A percentile compares a stretch with the other conserved stretches of the same genome.
phyloP scores from a whole-genome alignment of 2,329 filamentous ascomycete genomes.

The Colletotrichum sp. region DNA sequence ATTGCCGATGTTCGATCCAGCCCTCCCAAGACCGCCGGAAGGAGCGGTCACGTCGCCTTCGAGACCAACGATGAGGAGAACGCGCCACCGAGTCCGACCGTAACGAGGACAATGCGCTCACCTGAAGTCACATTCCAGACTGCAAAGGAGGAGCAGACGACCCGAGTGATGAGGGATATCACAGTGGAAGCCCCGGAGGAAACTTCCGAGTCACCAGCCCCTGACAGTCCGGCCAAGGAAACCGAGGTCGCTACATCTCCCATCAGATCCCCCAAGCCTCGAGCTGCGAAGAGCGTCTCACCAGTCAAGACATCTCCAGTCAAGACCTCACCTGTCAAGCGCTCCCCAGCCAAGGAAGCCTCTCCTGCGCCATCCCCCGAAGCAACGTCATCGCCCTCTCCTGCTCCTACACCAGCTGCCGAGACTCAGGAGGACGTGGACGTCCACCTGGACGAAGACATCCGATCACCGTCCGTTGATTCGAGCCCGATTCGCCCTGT shows the following conservation, averaged over 20 bases:
- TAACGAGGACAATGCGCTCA: conserved; percentile 27
- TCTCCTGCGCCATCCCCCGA: conserved; percentile 18
- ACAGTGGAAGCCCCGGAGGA: conserved; percentile 17
- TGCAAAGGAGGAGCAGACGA: conserved; percentile 49
- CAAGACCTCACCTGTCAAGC: conserved; percentile 22
- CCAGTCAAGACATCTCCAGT: conserved; percentile 24
- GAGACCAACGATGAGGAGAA: conserved; percentile 9
- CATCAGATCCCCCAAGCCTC: conserved; percentile 21
- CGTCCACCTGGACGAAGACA: conserved; percentile 48
- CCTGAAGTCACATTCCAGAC: conserved; percentile 46
- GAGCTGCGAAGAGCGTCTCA: conserved; percentile 26
- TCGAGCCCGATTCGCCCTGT: conserved; percentile 79
- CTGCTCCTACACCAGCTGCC: neutral
- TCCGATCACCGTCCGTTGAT: conserved; percentile 67
- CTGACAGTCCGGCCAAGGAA: conserved; percentile 22
- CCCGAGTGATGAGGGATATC: conserved; percentile 22
- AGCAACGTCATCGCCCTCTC: neutral
- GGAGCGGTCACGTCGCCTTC: conserved; percentile 20
- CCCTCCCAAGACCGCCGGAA: conserved; percentile 7
- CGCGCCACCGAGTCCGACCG: conserved; percentile 23
- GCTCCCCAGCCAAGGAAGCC: conserved; percentile 27
- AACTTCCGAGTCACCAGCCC: conserved; percentile 19
- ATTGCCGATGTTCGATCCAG: conserved; percentile 11
- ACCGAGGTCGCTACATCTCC: conserved; percentile 1
- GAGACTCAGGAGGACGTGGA: conserved; percentile 18